These are phyloP conservation scores for Phyllostachys edulis DNA, from an alignment of 176 grass and related monocot genomes.

Conservation along the genomic window DNA sequence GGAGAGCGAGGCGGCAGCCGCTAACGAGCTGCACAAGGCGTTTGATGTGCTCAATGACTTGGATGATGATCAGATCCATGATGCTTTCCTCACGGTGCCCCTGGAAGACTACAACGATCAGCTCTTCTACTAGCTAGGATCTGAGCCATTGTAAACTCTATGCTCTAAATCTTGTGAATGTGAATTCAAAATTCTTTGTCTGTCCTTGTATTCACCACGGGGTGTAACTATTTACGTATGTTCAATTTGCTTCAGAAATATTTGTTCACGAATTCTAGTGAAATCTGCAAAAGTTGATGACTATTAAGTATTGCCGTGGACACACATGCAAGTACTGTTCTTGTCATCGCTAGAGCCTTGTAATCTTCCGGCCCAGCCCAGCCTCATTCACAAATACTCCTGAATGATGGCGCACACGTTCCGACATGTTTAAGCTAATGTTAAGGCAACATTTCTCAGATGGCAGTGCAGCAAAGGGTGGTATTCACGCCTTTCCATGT, in stretches of 20 bases:
- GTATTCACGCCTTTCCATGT: not conserved
- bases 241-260: too few relatives aligned
- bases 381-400: not conserved
- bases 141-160: not conserved
- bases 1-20: too few relatives aligned
- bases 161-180: not conserved
- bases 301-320: not conserved
- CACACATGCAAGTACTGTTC: not conserved
- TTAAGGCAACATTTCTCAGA: not conserved
- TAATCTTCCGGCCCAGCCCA: too few relatives aligned
- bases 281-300: not conserved
- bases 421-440: not conserved
- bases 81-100: too few relatives aligned
- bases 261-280: too few relatives aligned
- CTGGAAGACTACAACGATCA: too few relatives aligned
- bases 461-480: not conserved
- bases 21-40: too few relatives aligned
- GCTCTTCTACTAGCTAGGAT: too few relatives aligned
- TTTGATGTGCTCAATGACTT: too few relatives aligned
- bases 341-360: not conserved
- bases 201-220: not conserved
- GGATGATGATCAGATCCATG: too few relatives aligned
- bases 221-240: not conserved
- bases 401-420: not conserved
- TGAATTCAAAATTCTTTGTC: too few relatives aligned